Base-by-base conservation (phyloP, 129 eudicot species). In the Tagetes patula region DNA sequence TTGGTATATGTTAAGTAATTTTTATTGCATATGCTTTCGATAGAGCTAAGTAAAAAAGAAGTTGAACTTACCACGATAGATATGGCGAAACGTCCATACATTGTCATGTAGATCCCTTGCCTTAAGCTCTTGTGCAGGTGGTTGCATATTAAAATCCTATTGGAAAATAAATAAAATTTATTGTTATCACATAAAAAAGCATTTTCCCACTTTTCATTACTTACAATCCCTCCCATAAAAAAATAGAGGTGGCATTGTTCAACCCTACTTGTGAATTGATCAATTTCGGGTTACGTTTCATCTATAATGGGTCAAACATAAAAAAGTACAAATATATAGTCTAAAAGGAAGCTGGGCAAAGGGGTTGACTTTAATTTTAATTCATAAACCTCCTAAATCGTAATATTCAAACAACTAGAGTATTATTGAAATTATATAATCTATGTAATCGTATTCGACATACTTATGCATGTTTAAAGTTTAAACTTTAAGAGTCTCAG, bases 111-210 rank as follows among this genome's bases (percentile, higher is more conserved):
- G 78, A 79, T 94, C 98, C 80, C 89, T 73, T 48, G 98, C 98
- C 53, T 75, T 81, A 48, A 94, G 89, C 77, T 90, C 98, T 84
- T 94, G 98, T 33, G 96, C 96, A 56, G 98, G 98, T 56, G 98
- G 98, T 88, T 94, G 98, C 96, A 87, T 87, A 49, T 90, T 55
- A 82, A 82, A 94, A 81, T 94, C 98, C 98, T 94, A 73, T 31
- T 1, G 55, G 34, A 36, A 74, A 41, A 78, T 36, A 48, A 63
- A 78, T 8, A 20, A 20, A 62, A 33, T 39, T 3, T 27, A 5
- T 0, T 34, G 20, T 61, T 12, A 61, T 36, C 31, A 36, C 13
- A 56, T 3, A 8, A 8, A 55, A 55, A 56, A 48, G 11, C 11
- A 43, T 55, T 9, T 42, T 56, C 13, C n/a, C 30, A 56, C 63